Evolutionary conservation across 2,329 filamentous ascomycete genomes (phyloP).

Genomic region (Fonsecaea pedrosoi): DNA sequence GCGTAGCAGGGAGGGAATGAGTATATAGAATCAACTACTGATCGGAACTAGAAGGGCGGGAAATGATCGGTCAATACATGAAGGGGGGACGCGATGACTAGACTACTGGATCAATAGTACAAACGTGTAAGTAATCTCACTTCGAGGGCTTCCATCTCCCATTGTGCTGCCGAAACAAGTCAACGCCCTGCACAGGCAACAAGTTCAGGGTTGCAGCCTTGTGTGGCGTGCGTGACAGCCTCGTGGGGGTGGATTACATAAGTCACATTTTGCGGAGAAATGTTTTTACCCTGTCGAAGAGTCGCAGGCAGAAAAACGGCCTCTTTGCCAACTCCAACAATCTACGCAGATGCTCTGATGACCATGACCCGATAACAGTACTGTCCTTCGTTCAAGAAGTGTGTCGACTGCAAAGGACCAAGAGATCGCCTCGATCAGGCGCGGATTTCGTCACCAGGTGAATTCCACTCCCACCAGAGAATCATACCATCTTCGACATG

Average conservation of each 20-base stretch:
- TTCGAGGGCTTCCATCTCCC: neutral
- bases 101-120: neutral
- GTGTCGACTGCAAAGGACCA: neutral
- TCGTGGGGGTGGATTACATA: neutral
- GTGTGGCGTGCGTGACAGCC: neutral
- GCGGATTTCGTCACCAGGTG: constrained; percentile 19
- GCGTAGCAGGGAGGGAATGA: neutral
- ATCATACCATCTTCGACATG: constrained; percentile 21
- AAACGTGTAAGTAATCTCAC: neutral
- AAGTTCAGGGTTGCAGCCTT: neutral
- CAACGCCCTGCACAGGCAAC: neutral
- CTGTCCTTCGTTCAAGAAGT: neutral
- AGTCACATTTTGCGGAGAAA: neutral
- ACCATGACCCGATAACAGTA: neutral
- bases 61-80: neutral
- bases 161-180: neutral
- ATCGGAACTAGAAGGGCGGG: neutral
- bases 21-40: neutral
- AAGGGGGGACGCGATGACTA: neutral
- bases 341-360: neutral
- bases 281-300: neutral
- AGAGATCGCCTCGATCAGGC: neutral
- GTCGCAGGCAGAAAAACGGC: neutral
- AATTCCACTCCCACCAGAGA: constrained; percentile 7
- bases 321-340: neutral